A percentile compares a stretch with the other conserved stretches of the same genome.
Evolutionary conservation across 371 early-diverging fungal species (phyloP).

Genomic region (Phascolomyces articulosus): DNA sequence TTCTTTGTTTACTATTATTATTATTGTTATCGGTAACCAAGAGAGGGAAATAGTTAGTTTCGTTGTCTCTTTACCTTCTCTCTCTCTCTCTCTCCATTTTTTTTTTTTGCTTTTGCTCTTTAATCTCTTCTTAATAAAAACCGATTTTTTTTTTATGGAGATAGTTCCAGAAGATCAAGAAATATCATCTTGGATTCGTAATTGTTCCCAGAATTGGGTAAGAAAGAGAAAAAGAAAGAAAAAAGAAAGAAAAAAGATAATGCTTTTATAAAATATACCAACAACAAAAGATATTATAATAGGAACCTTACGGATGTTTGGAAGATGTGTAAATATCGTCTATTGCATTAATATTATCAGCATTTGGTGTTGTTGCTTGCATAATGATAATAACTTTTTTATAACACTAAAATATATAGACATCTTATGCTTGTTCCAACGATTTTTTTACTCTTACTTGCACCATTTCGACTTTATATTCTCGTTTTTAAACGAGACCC

Average conservation of each 20-base stretch:
- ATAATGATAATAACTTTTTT: not conserved
- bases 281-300: not conserved
- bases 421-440: not conserved
- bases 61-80: not conserved
- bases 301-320: not conserved
- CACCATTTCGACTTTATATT: not conserved
- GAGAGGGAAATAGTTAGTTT: too few relatives aligned
- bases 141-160: not conserved
- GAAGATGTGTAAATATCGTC: not conserved
- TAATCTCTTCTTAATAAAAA: not conserved
- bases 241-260: not conserved
- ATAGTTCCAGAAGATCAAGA: not conserved
- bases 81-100: not conserved
- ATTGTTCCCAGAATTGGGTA: conserved; percentile 1
- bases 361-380: too few relatives aligned
- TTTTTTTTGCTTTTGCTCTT: not conserved
- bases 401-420: not conserved
- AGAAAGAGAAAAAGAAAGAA: not conserved
- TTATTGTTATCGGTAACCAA: too few relatives aligned
- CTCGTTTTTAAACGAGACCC: not conserved
- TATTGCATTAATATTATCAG: not conserved
- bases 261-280: not conserved
- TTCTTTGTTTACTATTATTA: conserved; percentile 1
- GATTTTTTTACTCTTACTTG: not conserved
- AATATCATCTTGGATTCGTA: not conserved